Base-by-base conservation (phyloP, 2,329 filamentous ascomycete species). In the Aspergillus unguis region DNA sequence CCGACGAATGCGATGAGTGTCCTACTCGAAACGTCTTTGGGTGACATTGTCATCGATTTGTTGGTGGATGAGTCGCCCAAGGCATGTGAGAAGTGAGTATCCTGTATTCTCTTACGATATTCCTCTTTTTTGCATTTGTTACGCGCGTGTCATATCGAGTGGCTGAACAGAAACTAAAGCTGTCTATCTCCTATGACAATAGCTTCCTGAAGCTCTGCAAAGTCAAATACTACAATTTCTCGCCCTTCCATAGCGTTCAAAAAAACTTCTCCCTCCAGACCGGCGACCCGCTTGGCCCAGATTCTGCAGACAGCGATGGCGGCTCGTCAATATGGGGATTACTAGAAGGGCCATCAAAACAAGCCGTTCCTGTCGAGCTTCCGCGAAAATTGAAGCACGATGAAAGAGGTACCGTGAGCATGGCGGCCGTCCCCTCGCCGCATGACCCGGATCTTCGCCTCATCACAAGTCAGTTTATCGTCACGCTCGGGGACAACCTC, bases 141-240 rank as follows among this genome's bases (percentile, higher is more conserved):
- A 41, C 46, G 46, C 59, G 43, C 43, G 35, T 69, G 65, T 66
- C 63, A 67, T 58, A 56, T 64, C 56, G 62, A 64, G 73, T 68
- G 68, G 76, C 83, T 85, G 77, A 86, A 77, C 69, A 70, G 69
- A 64, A 75, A 77, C 77, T 79, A 77, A 48, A 85, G 77, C 77
- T 65, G 60, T 72, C 66, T 65, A 63, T 62, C 33, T 59, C 59
- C 44, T 63, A 57, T 57, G 62, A 62, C 65, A 69, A 58, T 72
- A 95, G 90, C 80, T 97, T 99, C 72, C 79, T 99, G 52, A 97
- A 99, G 80, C 88, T 99, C 63, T 96, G 94, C 84, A 97, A 97
- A 77, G 80, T 91, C 74, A 99, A 96, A 77, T 99, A 97, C 77
- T 99, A 96, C 84, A 97, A 97, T 77, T 97, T 95, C 72, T 86